phyloP scores from a whole-genome alignment of 2,329 filamentous ascomycete species.

The Pezizomycotina sp. region DNA sequence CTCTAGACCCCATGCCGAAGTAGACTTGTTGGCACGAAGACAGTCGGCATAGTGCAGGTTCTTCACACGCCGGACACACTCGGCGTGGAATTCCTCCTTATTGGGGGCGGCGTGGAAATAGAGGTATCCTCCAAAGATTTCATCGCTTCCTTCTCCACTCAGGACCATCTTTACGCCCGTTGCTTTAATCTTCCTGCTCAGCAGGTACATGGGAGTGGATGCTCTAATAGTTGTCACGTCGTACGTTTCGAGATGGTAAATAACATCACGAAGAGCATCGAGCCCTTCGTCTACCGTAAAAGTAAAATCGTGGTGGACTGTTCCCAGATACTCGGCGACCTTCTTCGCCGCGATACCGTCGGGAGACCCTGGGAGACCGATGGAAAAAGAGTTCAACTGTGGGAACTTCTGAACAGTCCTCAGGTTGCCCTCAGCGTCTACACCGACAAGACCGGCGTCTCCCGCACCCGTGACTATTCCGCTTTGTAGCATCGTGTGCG shows the following conservation, averaged over 20 bases:
- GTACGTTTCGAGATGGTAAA: slow-evolving; percentile 93
- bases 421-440: slow-evolving; percentile 80
- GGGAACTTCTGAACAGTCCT: slow-evolving; percentile 81
- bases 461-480: slow-evolving; percentile 32
- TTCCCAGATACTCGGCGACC: slow-evolving; percentile 91
- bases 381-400: slow-evolving; percentile 96
- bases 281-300: slow-evolving; percentile 96
- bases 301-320: slow-evolving; percentile 94
- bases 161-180: slow-evolving; percentile 99
- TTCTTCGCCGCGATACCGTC: slow-evolving; percentile 83
- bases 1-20: slow-evolving; percentile 92
- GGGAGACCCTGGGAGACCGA: slow-evolving; percentile 80
- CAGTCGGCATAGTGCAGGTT: slow-evolving; percentile 95
- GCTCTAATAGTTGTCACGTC: slow-evolving; percentile 97
- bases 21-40: slow-evolving; percentile 96
- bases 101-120: slow-evolving; percentile 94
- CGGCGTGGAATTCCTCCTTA: slow-evolving; percentile 84
- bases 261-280: slow-evolving; percentile 91
- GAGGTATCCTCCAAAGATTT: slow-evolving; percentile 95
- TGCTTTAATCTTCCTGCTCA: slow-evolving; percentile 97
- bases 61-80: slow-evolving; percentile 87
- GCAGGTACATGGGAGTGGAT: slow-evolving; percentile 94
- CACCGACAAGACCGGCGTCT: slow-evolving; percentile 61
- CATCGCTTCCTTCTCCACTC: slow-evolving; percentile 88
- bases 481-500: slow-evolving; percentile 40